These are phyloP conservation scores for Moesziomyces antarcticus DNA, from an alignment of 1,284 basidiomycete species.

Conservation along the genomic window DNA sequence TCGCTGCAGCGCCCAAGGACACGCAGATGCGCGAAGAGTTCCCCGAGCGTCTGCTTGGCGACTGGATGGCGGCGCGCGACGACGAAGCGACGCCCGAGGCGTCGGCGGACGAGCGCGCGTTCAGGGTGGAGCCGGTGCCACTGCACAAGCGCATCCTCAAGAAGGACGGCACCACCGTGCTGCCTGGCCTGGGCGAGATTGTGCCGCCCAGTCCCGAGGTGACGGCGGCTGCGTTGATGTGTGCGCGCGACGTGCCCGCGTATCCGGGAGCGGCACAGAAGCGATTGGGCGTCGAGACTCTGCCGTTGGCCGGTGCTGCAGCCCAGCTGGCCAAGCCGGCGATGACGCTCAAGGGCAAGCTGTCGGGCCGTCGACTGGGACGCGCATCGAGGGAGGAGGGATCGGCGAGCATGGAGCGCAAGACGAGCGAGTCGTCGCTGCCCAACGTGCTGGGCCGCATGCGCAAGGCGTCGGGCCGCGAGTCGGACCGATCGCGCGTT, in stretches of 20 bases:
- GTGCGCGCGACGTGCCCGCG: conserved; percentile 3
- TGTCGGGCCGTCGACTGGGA: conserved; percentile 15
- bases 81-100: neutral
- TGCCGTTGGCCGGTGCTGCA: neutral
- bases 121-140: conserved; percentile 30
- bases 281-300: conserved; percentile 10
- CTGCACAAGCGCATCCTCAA: conserved; percentile 18
- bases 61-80: conserved; percentile 21
- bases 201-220: conserved; percentile 31
- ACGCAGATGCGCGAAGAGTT: conserved; percentile 29
- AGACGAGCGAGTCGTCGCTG: conserved; percentile 15
- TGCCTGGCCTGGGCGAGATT: conserved; percentile 43
- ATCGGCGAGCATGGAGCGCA: conserved; percentile 2
- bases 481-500: conserved; percentile 3
- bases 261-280: conserved; percentile 17
- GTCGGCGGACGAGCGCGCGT: neutral
- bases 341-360: conserved; percentile 26
- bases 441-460: conserved; percentile 9
- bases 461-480: conserved; percentile 6
- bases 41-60: conserved; percentile 32
- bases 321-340: neutral
- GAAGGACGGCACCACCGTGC: conserved; percentile 12
- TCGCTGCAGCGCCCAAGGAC: conserved; percentile 32
- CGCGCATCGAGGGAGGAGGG: conserved; percentile 1
- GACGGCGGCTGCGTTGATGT: neutral